Evolutionary conservation across 352 stramenopile species (phyloP), one percentile per base, ranked within the genome.

Genomic region (Pythium volutum): DNA sequence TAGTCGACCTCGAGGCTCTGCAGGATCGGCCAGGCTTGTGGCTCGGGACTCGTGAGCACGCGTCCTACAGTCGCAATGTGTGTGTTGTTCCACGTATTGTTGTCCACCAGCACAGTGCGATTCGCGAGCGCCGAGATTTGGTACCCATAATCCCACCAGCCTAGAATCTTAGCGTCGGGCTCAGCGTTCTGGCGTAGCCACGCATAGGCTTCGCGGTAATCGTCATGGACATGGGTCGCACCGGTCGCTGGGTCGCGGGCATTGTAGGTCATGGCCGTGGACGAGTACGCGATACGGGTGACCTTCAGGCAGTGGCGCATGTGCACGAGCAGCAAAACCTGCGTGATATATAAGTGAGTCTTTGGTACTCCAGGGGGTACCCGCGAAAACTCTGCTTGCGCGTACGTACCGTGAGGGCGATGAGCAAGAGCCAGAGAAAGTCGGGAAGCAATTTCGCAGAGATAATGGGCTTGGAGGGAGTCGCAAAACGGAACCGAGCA

Each of bases 1-100:
- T 93, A 95, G 55, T 95, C 84, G 20, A 92, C 84, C 12, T 77
- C 79, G 20, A 95, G 74, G 26, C 82, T 93, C 25, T 75, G 56
- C 27, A 95, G 64, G 49, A 95, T 93, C 39, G 84, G 79, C 23
- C 77, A 60, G 2, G 86, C 86, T 12, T 83, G 76, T 0, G 87
- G 81, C 66, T 95, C 86, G 26, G 71, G 73, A 9, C 79, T 89
- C 3, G 67, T 70, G 36, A 95, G 70, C 34, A 88, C 88, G 11
- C 93, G 84, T 1, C 93, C 95, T 14, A 98, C 88, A 0, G 93
- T 98, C 34, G 95, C 95, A 67, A 98, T 98, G 71, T 98, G 95
- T 34, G 92, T 98, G 69, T 98, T 97, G 72, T 98, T 98, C 95
- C 95, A 98, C 51, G 95, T 98, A 64, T 98, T 98, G 75, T 98